Evolutionary conservation across 2,329 filamentous ascomycete genomes (phyloP), one percentile per base, ranked within the genome.

Genomic region (Exophiala aquamarina): DNA sequence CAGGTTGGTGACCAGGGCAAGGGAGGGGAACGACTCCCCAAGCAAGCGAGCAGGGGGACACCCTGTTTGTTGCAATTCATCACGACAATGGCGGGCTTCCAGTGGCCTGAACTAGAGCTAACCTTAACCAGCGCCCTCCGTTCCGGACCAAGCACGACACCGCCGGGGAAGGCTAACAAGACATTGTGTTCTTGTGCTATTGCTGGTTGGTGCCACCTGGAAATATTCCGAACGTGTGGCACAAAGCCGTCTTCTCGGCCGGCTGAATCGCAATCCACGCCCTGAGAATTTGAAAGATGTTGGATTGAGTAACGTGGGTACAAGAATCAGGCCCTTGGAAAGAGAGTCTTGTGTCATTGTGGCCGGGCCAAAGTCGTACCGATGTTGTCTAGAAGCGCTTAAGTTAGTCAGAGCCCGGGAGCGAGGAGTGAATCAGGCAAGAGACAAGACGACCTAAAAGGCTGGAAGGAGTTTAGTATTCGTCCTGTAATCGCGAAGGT

Each of bases 221-320:
- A 44, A 52, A 55, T 47, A 35, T 50, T 55, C 52, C 52, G 49
- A 50, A 41, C 38, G 5, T 49, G 52, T 55, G 48, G 45, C 46
- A 55, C 52, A 52, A 55, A 46, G 39, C 46, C 45, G 44, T 42
- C 28, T 23, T 33, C 35, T 42, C 37, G 48, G 41, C 52, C 42
- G 52, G 28, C 45, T 41, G 41, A 40, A 52, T 51, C 46, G 44
- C 46, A 51, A 52, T 50, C 19, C 14, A 44, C 31, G 41, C 46
- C 29, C 31, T 29, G 21, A n/a, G 39, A 29, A 52, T 54, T 54
- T 54, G 47, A 51, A 51, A 48, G 41, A 26, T 31, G 18, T 29
- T 37, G 34, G 28, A 41, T 26, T 51, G 48, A 47, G 52, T 54
- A 54, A 51, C 52, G 10, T 33, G 28, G 44, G 23, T 38, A 45